A percentile compares a stretch with the other conserved stretches of the same genome.
Conservation (phyloP, 2,329 filamentous ascomycete genomes). For the Aotearoamyces nothofagi region DNA sequence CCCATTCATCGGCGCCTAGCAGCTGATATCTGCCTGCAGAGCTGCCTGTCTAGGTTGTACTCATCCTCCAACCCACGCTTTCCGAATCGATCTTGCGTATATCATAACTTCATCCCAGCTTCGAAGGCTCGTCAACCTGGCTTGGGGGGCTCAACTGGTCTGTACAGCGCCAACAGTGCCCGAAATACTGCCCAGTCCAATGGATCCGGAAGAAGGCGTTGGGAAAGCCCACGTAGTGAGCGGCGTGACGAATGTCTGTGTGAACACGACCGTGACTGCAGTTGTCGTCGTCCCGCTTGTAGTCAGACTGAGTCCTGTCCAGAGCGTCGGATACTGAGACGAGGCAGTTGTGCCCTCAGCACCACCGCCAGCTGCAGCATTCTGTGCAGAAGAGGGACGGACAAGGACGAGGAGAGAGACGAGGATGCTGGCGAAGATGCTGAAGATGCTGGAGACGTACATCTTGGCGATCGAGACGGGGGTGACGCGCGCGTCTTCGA, state of each 20-base stretch:
- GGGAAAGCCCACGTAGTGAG: conserved; percentile 1
- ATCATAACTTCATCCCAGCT: too few species aligned
- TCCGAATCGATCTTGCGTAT: too few species aligned
- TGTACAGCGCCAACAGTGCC: background rate
- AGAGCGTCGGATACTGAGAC: background rate
- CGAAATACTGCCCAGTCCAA: conserved; percentile 1
- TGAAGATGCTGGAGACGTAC: too few species aligned
- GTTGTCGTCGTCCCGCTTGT: background rate
- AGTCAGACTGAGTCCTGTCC: too few species aligned
- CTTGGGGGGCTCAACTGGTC: too few species aligned
- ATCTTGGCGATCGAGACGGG: too few species aligned
- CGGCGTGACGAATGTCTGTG: conserved; percentile 1
- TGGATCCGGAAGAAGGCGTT: background rate
- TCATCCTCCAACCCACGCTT: too few species aligned
- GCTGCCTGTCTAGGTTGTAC: too few species aligned
- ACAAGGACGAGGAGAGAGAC: background rate
- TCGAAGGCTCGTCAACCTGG: too few species aligned
- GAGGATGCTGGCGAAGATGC: background rate
- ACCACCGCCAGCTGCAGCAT: background rate
- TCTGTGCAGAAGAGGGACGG: background rate
- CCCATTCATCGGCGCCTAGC: too few species aligned
- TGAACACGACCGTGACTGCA: background rate
- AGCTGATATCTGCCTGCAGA: too few species aligned
- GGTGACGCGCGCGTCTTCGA: too few species aligned
- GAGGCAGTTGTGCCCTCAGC: background rate